Evolutionary conservation across 768 basidiomycete species (phyloP).

Genomic region (Leccinum fibrillosum): DNA sequence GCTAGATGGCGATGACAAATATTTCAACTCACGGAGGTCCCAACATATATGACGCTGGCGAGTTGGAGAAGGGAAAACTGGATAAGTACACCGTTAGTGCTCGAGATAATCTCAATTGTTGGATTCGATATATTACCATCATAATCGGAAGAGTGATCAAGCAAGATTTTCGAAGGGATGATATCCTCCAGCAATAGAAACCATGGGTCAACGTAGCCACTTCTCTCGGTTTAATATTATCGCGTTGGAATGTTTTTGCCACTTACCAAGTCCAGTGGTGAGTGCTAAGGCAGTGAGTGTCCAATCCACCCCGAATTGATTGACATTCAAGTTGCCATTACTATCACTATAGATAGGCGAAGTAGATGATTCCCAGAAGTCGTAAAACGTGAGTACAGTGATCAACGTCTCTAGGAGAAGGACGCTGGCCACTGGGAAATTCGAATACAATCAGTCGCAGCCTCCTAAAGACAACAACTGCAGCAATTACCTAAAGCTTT

Average conservation of each 20-base stretch:
- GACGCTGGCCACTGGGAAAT: constrained; percentile 16
- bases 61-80: constrained; percentile 25
- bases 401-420: constrained; percentile 18
- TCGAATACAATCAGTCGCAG: not conserved
- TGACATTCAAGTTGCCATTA: not conserved
- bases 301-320: not conserved
- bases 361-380: constrained; percentile 5
- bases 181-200: constrained; percentile 25
- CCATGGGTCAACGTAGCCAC: constrained; percentile 7
- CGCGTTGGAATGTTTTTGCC: not conserved
- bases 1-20: not conserved
- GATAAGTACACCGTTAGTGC: not conserved
- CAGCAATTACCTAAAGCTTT: not conserved
- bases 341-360: not conserved
- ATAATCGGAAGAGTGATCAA: constrained; percentile 8
- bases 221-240: not conserved
- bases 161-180: not conserved
- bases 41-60: constrained; percentile 10
- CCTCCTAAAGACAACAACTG: not conserved
- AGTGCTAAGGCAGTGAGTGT: not conserved
- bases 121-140: constrained; percentile 7
- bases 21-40: not conserved
- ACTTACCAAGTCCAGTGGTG: constrained; percentile 20
- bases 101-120: not conserved
- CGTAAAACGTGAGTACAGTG: constrained; percentile 9